Conservation (phyloP, 2,329 filamentous ascomycete species). For the Epichloe scottii region DNA sequence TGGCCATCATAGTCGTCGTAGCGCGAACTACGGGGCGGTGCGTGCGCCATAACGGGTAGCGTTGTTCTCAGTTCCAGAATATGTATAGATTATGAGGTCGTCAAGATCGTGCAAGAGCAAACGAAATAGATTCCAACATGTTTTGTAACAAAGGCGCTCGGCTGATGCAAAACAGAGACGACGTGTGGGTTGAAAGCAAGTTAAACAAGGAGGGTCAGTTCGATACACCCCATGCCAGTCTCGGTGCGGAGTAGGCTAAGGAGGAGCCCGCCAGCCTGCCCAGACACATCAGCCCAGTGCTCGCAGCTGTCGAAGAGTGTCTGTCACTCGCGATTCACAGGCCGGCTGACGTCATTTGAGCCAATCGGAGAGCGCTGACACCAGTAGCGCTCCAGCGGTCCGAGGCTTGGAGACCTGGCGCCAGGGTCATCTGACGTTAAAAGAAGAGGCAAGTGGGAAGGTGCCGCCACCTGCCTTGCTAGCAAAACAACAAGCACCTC, state of each 20-base stretch:
- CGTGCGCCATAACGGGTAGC: conserved; percentile 6
- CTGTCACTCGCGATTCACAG: neutral
- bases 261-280: neutral
- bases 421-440: conserved; percentile 7
- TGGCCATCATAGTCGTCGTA: conserved; percentile 17
- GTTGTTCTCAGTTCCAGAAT: neutral
- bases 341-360: conserved; percentile 9
- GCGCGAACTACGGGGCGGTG: conserved; percentile 13
- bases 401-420: neutral
- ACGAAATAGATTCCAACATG: neutral
- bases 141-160: neutral
- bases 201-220: too few species aligned
- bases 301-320: neutral
- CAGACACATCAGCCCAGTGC: neutral
- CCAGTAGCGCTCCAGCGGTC: neutral
- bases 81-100: neutral
- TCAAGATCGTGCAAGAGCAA: neutral
- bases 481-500: too few species aligned
- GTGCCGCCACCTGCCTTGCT: too few species aligned
- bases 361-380: conserved; percentile 5
- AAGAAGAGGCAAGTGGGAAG: neutral
- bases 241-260: too few species aligned
- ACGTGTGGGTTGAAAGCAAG: too few species aligned
- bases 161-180: neutral
- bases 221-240: too few species aligned